These are phyloP conservation scores for Lachnellula willkommii DNA, from an alignment of 2,329 filamentous ascomycete species.

Conservation along the genomic window DNA sequence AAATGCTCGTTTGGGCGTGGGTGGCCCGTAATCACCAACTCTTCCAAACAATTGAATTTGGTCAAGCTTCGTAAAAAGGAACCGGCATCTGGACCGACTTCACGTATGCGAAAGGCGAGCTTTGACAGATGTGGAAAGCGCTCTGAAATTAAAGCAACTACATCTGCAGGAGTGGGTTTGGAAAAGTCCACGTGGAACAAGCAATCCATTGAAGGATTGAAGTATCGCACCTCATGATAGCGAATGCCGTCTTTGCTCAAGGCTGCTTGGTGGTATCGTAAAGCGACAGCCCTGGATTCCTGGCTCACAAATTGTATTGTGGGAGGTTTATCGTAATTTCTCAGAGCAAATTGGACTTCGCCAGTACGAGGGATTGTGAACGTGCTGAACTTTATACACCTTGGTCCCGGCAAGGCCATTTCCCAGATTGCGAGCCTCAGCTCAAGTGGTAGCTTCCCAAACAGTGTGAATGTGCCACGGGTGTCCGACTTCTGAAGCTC, in stretches of 20 bases:
- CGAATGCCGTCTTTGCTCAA: neutral
- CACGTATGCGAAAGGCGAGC: neutral
- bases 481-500: neutral
- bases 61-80: too few relatives aligned
- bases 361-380: neutral
- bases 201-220: neutral
- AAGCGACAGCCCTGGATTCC: neutral
- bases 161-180: neutral
- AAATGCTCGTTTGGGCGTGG: too few relatives aligned
- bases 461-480: neutral
- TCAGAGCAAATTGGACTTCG: neutral
- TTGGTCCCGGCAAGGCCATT: neutral
- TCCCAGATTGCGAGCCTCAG: neutral
- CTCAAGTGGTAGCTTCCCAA: neutral
- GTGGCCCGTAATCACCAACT: too few relatives aligned
- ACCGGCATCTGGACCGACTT: too few relatives aligned
- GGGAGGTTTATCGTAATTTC: neutral
- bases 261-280: neutral
- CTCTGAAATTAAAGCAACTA: neutral
- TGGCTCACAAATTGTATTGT: neutral
- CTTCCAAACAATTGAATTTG: too few relatives aligned
- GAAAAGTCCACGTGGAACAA: neutral
- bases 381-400: neutral
- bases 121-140: neutral
- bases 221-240: neutral